Conservation (phyloP, 331 rosid species). For the Quercus tomentella region DNA sequence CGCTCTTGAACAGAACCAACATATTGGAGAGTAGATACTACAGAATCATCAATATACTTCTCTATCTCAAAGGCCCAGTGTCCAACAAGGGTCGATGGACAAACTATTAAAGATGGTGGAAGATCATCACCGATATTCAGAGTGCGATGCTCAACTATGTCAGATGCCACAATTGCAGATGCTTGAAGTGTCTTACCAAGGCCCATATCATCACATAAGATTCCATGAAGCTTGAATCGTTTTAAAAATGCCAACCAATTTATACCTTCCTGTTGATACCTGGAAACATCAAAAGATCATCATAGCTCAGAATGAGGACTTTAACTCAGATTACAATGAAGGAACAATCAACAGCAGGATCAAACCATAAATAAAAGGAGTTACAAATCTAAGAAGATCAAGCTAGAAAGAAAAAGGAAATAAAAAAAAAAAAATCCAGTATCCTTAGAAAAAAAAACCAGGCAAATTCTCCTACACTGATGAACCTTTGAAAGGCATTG, state of each 20-base stretch:
- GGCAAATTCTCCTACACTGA: too few species aligned
- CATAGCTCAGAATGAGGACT: neutral
- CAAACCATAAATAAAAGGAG: neutral
- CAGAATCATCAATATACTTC: constrained; percentile 71
- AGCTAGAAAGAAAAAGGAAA: neutral
- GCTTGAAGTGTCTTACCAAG: constrained; percentile 99
- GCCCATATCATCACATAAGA: constrained; percentile 99
- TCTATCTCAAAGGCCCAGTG: constrained; percentile 99
- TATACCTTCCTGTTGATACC: constrained; percentile 99
- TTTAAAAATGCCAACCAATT: constrained; percentile 97
- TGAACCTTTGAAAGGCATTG: too few species aligned
- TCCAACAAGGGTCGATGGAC: constrained; percentile 96
- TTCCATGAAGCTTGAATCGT: constrained; percentile 99
- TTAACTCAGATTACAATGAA: neutral
- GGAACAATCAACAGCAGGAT: neutral
- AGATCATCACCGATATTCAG: constrained; percentile 35
- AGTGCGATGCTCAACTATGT: constrained; percentile 62
- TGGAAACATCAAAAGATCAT: constrained; percentile 28
- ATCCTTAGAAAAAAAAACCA: neutral
- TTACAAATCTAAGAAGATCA: neutral
- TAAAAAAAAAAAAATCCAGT: neutral
- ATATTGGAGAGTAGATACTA: constrained; percentile 87
- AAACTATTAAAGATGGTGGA: constrained; percentile 82
- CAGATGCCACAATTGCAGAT: constrained; percentile 93
- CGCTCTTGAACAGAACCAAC: constrained; percentile 89